These are phyloP conservation scores for Apiospora hydei DNA, from an alignment of 2,329 filamentous ascomycete species.

Conservation along the genomic window DNA sequence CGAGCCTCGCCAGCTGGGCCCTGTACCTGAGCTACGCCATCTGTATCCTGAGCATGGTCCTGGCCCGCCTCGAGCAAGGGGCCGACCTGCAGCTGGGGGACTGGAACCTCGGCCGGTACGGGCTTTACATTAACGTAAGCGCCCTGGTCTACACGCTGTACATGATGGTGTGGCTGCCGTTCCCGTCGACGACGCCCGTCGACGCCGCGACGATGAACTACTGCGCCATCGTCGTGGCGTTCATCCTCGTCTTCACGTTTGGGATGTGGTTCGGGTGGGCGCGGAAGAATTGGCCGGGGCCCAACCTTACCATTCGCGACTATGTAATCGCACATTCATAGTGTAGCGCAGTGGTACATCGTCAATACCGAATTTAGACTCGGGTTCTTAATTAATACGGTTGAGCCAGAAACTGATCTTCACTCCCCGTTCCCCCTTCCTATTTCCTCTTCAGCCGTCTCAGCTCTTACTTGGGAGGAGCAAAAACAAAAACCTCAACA, in stretches of 20 bases:
- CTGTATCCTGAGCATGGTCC: slow-evolving; percentile 43
- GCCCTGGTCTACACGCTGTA: slow-evolving; percentile 43
- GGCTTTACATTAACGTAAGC: slow-evolving; percentile 43
- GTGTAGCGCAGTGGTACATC: background rate
- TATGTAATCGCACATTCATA: background rate
- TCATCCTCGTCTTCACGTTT: background rate
- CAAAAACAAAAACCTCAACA: no score
- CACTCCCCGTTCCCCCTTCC: background rate
- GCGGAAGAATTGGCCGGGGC: slow-evolving; percentile 1
- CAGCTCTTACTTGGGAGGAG: no score
- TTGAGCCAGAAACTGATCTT: background rate
- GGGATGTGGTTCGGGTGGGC: background rate
- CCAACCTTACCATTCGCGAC: background rate
- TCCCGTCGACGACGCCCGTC: slow-evolving; percentile 44
- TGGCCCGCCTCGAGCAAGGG: slow-evolving; percentile 40
- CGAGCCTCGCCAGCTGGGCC: slow-evolving; percentile 46
- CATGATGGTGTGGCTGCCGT: slow-evolving; percentile 43
- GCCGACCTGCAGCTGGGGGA: slow-evolving; percentile 36
- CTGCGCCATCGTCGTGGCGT: slow-evolving; percentile 4
- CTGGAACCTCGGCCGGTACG: slow-evolving; percentile 42
- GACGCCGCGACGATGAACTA: slow-evolving; percentile 48
- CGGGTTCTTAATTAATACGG: no score
- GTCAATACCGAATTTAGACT: background rate
- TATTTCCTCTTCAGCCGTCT: background rate
- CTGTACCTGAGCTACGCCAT: slow-evolving; percentile 50